Evolutionary conservation across 2,329 filamentous ascomycete species (phyloP).

Genomic region (Phialemonium atrogriseum): DNA sequence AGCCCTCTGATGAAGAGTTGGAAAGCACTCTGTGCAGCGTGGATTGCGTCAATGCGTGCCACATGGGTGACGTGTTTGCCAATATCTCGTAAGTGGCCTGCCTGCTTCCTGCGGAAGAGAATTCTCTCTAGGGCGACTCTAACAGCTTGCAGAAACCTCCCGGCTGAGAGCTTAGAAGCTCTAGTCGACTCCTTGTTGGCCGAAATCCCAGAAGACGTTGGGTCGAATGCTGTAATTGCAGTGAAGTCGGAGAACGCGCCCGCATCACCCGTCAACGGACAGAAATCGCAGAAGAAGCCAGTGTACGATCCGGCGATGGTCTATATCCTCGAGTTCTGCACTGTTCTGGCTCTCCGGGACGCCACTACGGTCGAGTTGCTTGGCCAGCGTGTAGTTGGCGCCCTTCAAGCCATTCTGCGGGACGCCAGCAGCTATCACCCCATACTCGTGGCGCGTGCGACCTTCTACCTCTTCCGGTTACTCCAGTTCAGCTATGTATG

Average conservation of each 20-base stretch:
- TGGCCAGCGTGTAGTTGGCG: constrained; percentile 72
- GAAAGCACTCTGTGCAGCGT: constrained; percentile 93
- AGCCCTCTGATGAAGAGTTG: constrained; percentile 93
- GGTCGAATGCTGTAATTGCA: constrained; percentile 70
- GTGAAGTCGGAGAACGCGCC: constrained; percentile 79
- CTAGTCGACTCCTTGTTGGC: constrained; percentile 68
- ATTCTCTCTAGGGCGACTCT: neutral
- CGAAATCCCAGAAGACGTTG: constrained; percentile 76
- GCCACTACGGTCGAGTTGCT: constrained; percentile 61
- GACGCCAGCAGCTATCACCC: constrained; percentile 73
- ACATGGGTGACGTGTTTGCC: constrained; percentile 70
- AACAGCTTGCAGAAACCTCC: constrained; percentile 26
- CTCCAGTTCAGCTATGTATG: constrained; percentile 79
- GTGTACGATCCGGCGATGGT: constrained; percentile 79
- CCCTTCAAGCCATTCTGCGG: constrained; percentile 72
- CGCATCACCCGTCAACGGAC: constrained; percentile 49
- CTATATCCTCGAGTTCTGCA: constrained; percentile 87
- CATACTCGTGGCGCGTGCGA: constrained; percentile 72
- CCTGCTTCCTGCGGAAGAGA: too few species aligned
- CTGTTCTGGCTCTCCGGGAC: constrained; percentile 70
- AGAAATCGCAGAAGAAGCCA: constrained; percentile 47
- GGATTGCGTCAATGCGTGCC: constrained; percentile 87
- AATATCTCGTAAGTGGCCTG: constrained; percentile 62
- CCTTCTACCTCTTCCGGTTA: constrained; percentile 79
- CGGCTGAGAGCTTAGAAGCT: constrained; percentile 24